Percentiles rank a stretch among this genome's conserved stretches.
Conservation (phyloP, 2,329 filamentous ascomycete species). For the Trichoderma sp. region DNA sequence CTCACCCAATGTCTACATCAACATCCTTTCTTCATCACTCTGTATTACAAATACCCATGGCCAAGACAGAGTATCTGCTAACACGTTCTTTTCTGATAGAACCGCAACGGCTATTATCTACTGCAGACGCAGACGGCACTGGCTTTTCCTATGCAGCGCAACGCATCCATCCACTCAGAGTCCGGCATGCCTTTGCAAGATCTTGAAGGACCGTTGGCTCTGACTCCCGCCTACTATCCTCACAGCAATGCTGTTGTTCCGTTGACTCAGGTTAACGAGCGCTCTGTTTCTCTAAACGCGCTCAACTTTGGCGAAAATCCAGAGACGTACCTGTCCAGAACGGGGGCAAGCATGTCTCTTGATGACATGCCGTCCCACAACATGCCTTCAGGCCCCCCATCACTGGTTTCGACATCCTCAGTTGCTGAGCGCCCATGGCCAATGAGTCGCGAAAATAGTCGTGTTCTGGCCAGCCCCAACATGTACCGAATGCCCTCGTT, state of each 20-base stretch:
- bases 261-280: constrained; percentile 41
- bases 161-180: constrained; percentile 48
- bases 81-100: not conserved
- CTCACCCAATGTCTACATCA: not conserved
- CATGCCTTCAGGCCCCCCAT: constrained; percentile 47
- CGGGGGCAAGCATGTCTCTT: constrained; percentile 34
- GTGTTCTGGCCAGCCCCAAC: constrained; percentile 39
- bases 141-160: constrained; percentile 50
- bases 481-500: constrained; percentile 47
- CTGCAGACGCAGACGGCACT: constrained; percentile 35
- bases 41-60: not conserved
- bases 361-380: constrained; percentile 36
- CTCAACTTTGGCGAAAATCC: constrained; percentile 46
- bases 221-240: not conserved
- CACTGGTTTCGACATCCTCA: constrained; percentile 49
- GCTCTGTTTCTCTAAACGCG: constrained; percentile 27
- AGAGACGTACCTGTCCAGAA: constrained; percentile 36
- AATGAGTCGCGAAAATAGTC: constrained; percentile 51
- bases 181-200: constrained; percentile 30
- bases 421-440: constrained; percentile 45
- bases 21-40: not conserved
- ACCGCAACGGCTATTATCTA: not conserved
- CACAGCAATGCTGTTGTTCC: not conserved
- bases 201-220: not conserved
- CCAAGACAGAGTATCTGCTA: not conserved